phyloP scores from a whole-genome alignment of 352 stramenopile genomes.

The Phytophthora hybrid region DNA sequence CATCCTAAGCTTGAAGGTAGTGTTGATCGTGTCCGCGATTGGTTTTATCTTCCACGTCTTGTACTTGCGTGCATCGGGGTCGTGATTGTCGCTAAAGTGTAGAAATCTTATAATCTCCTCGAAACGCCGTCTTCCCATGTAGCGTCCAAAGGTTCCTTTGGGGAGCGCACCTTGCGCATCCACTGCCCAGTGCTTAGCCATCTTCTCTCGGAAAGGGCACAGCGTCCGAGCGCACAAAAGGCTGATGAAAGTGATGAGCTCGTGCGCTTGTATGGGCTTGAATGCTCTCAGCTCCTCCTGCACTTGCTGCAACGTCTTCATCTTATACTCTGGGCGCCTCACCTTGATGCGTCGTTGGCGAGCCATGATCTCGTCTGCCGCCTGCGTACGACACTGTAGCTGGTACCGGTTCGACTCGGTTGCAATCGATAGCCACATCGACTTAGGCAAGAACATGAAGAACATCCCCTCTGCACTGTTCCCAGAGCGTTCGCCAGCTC shows the following conservation, averaged over 20 bases:
- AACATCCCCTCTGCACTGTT: slow-evolving; percentile 7
- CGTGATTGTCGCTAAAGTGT: too few relatives aligned
- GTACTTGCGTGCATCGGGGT: too few relatives aligned
- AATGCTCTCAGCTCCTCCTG: slow-evolving; percentile 5
- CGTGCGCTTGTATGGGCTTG: slow-evolving; percentile 6
- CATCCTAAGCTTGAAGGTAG: too few relatives aligned
- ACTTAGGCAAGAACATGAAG: slow-evolving; percentile 12
- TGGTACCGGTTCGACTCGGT: too few relatives aligned
- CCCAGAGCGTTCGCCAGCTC: slow-evolving; percentile 1
- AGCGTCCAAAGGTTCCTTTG: background rate
- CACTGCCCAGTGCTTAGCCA: slow-evolving; percentile 12
- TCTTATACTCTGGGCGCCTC: slow-evolving; percentile 6
- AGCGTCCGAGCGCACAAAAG: slow-evolving; percentile 9
- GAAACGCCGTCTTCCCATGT: slow-evolving; percentile 3
- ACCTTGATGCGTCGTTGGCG: slow-evolving; percentile 4
- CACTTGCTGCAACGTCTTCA: slow-evolving; percentile 16
- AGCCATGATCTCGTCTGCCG: slow-evolving; percentile 9
- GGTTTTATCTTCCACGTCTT: too few relatives aligned
- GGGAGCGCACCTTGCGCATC: slow-evolving; percentile 4
- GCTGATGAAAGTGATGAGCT: slow-evolving; percentile 10
- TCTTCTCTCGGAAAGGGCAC: slow-evolving; percentile 3
- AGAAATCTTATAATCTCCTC: too few relatives aligned
- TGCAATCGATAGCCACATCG: slow-evolving; percentile 14
- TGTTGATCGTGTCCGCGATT: too few relatives aligned
- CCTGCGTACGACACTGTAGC: slow-evolving; percentile 3